Percentiles rank a stretch among this genome's conserved stretches.
phyloP scores from a whole-genome alignment of 345 rosid genomes.

The Hypericum perforatum region DNA sequence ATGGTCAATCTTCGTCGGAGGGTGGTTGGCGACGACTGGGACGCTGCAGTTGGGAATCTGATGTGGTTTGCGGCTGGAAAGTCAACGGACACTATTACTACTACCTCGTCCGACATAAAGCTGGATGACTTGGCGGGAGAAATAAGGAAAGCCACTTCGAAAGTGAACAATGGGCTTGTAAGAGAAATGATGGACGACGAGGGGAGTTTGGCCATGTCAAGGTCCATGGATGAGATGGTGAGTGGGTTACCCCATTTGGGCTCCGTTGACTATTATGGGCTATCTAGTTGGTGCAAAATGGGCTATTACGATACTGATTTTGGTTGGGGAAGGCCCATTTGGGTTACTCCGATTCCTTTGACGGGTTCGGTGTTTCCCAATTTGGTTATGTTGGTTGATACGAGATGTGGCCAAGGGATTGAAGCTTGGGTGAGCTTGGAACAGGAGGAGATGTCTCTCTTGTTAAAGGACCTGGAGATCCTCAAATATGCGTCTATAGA shows the following conservation, averaged over 20 bases:
- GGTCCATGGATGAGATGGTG: constrained; percentile 12
- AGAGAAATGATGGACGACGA: constrained; percentile 10
- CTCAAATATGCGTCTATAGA: constrained; percentile 22
- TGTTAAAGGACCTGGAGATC: constrained; percentile 21
- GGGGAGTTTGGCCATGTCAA: constrained; percentile 10
- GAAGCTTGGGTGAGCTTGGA: constrained; percentile 50
- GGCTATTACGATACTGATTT: constrained; percentile 26
- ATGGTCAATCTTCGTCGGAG: constrained; percentile 30
- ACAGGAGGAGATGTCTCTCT: constrained; percentile 26
- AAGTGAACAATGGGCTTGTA: constrained; percentile 19
- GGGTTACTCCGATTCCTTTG: constrained; percentile 26
- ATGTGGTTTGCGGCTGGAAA: constrained; percentile 26
- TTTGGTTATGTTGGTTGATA: constrained; percentile 31
- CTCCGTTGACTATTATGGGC: constrained; percentile 14
- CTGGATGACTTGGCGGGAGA: constrained; percentile 17
- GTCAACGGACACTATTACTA: not conserved
- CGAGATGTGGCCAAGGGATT: constrained; percentile 22
- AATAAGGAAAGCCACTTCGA: constrained; percentile 19
- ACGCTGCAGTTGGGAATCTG: constrained; percentile 21
- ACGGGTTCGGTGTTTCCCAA: constrained; percentile 18
- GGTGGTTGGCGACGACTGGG: constrained; percentile 14
- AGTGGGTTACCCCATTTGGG: not conserved
- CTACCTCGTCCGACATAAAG: constrained; percentile 2
- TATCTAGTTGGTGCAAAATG: constrained; percentile 32
- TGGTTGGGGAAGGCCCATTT: constrained; percentile 37